These are phyloP conservation scores for Sergeia podlipaevii DNA, from an alignment of 208 protist species.

Conservation along the genomic window DNA sequence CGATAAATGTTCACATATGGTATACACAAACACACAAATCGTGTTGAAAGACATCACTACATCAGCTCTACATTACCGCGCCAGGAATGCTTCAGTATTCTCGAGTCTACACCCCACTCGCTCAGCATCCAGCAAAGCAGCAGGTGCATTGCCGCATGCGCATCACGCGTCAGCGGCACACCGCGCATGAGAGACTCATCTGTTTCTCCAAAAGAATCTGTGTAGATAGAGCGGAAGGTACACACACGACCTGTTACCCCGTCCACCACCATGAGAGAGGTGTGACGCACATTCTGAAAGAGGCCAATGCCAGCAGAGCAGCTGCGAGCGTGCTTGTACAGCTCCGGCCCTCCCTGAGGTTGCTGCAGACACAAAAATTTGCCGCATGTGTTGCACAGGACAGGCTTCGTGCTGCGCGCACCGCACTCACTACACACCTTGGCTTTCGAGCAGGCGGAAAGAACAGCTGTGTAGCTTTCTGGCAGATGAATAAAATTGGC, in stretches of 20 bases:
- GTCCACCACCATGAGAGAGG: constrained; percentile 39
- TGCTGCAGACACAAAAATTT: constrained; percentile 29
- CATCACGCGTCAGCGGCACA: constrained; percentile 23
- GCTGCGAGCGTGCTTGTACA: constrained; percentile 41
- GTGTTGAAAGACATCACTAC: too few species aligned
- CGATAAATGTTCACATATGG: too few species aligned
- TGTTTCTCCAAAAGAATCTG: constrained; percentile 59
- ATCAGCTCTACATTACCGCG: constrained; percentile 14
- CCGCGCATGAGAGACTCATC: constrained; percentile 24
- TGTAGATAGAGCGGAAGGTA: constrained; percentile 39
- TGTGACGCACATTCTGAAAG: constrained; percentile 34
- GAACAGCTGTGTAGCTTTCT: constrained; percentile 25
- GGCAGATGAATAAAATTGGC: constrained; percentile 48
- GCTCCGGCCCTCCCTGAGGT: constrained; percentile 24
- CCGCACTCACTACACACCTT: constrained; percentile 26
- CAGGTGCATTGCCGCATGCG: constrained; percentile 19
- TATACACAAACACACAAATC: too few species aligned
- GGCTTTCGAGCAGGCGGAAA: constrained; percentile 16
- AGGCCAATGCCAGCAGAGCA: constrained; percentile 57
- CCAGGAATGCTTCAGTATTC: constrained; percentile 29
- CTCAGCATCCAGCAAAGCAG: constrained; percentile 63
- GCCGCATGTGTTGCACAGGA: constrained; percentile 62
- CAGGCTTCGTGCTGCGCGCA: constrained; percentile 15
- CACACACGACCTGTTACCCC: constrained; percentile 28
- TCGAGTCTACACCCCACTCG: constrained; percentile 52